Evolutionary conservation across 148 eudicot genomes (phyloP).

Genomic region (Dysphania ambrosioides): DNA sequence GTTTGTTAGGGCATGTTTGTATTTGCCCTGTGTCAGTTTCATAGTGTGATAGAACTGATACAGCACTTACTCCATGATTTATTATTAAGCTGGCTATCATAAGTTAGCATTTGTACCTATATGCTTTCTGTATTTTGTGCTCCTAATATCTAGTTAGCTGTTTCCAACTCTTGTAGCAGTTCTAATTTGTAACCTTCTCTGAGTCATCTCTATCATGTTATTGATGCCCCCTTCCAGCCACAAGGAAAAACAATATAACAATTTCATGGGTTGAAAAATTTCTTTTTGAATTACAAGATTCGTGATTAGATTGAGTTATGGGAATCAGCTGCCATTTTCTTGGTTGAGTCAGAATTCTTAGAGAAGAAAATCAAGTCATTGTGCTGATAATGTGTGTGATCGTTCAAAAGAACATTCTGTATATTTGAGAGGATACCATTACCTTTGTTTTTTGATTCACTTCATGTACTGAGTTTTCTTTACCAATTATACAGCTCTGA

Average conservation of each 20-base stretch:
- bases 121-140: not conserved
- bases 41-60: no score
- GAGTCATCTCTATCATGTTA: no score
- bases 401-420: not conserved
- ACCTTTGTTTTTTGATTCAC: not conserved
- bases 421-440: not conserved
- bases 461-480: constrained; percentile 22
- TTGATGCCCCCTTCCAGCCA: not conserved
- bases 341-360: not conserved
- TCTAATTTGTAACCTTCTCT: no score
- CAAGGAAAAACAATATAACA: not conserved
- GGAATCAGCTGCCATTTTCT: not conserved
- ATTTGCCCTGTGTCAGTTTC: no score
- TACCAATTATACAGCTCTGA: constrained; percentile 62
- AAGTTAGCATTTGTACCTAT: not conserved
- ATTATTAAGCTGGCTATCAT: not conserved
- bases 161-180: no score
- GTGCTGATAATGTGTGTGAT: not conserved
- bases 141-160: not conserved
- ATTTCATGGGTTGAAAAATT: not conserved
- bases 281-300: no score
- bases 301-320: not conserved
- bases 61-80: no score
- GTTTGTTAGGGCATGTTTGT: no score
- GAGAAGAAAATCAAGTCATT: not conserved